These are phyloP conservation scores for Chloropicon primus DNA, from an alignment of 139 green algal species.

Conservation along the genomic window DNA sequence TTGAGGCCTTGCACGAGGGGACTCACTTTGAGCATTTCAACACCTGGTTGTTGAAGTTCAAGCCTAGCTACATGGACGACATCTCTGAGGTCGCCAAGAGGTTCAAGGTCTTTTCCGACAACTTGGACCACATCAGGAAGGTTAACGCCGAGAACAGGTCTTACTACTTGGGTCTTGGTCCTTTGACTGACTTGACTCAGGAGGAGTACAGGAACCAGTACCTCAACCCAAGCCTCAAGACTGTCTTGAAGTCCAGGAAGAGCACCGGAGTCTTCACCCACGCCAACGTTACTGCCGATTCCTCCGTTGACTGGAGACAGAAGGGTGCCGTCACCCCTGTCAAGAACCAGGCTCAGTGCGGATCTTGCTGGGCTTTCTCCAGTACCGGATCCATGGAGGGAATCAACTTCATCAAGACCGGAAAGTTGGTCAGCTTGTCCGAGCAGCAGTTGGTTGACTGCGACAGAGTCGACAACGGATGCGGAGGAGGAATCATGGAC, in stretches of 20 bases:
- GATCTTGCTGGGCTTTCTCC: slow-evolving; percentile 40
- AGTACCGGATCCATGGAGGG: slow-evolving; percentile 43
- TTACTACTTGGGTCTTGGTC: not conserved
- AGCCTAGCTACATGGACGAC: not conserved
- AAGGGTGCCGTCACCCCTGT: slow-evolving; percentile 31
- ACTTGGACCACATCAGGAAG: not conserved
- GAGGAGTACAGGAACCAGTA: slow-evolving; percentile 1
- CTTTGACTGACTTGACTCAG: not conserved
- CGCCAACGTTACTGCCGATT: not conserved
- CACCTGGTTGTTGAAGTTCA: not conserved
- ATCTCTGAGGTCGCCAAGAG: not conserved
- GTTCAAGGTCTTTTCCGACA: not conserved
- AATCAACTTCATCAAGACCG: slow-evolving; percentile 41
- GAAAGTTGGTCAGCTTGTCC: slow-evolving; percentile 32
- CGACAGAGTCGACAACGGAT: slow-evolving; percentile 22
- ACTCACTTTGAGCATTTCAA: not conserved
- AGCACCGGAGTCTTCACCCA: not conserved
- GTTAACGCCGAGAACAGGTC: not conserved
- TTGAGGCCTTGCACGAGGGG: not conserved
- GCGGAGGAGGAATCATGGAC: slow-evolving; percentile 25
- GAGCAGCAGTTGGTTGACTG: slow-evolving; percentile 71
- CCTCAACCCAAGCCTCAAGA: not conserved
- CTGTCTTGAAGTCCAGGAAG: not conserved
- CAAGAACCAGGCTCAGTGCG: slow-evolving; percentile 46
- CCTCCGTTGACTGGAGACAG: slow-evolving; percentile 28